Evolutionary conservation across 73 alveolate species (phyloP).

Genomic region (Paramecium biaurelia): DNA sequence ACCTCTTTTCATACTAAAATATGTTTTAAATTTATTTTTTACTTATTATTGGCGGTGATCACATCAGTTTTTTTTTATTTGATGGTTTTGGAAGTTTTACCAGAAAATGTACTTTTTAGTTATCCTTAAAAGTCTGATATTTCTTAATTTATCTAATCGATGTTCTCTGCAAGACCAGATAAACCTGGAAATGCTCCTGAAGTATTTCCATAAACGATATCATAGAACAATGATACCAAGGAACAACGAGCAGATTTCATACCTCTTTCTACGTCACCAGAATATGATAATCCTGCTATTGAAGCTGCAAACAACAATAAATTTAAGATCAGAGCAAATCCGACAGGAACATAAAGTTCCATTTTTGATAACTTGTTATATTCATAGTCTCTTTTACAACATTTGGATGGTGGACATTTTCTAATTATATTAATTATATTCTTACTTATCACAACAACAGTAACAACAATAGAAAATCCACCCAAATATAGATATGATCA

Average conservation of each 20-base stretch:
- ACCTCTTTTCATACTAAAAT: constrained; percentile 11
- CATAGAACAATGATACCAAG: neutral
- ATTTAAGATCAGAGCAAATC: neutral
- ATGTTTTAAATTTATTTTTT: neutral
- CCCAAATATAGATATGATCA: neutral
- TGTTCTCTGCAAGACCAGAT: neutral
- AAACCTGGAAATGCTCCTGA: constrained; percentile 1
- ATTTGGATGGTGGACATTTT: constrained; percentile 41
- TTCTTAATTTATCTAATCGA: neutral
- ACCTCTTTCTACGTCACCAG: constrained; percentile 37
- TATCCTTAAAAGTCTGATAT: neutral
- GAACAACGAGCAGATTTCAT: neutral
- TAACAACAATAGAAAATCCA: constrained; percentile 53
- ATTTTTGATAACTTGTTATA: neutral
- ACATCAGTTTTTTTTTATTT: neutral
- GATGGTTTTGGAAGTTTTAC: neutral
- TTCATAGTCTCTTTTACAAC: constrained; percentile 41
- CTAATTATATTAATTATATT: neutral
- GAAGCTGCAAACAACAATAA: neutral
- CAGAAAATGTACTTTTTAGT: neutral
- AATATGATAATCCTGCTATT: constrained; percentile 11
- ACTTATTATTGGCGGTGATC: neutral
- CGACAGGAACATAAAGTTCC: neutral
- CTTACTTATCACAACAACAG: constrained; percentile 51
- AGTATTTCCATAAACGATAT: neutral